Evolutionary conservation across 495 filamentous ascomycete species (phyloP).

Genomic region (Hyphodiscus hymeniophilus): DNA sequence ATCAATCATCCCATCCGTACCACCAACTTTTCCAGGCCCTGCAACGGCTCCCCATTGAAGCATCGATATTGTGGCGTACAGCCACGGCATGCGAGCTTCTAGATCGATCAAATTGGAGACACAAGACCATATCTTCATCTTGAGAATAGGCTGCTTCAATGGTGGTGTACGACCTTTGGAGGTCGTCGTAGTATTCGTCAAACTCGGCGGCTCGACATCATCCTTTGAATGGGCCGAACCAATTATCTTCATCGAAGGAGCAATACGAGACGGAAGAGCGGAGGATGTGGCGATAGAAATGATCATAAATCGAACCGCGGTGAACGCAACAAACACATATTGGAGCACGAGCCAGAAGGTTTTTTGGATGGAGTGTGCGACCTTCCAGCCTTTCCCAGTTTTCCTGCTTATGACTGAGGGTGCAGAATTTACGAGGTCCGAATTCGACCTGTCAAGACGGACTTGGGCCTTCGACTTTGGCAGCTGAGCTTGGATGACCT

Average conservation of each 20-base stretch:
- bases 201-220: constrained; percentile 5
- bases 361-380: constrained; percentile 16
- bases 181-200: constrained; percentile 4
- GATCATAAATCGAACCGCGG: constrained; percentile 55
- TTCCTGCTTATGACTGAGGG: constrained; percentile 28
- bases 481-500: constrained; percentile 25
- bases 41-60: constrained; percentile 60
- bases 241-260: constrained; percentile 11
- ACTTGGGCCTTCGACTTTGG: constrained; percentile 22
- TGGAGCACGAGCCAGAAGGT: constrained; percentile 64
- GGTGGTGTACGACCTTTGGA: constrained; percentile 13
- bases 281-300: constrained; percentile 38
- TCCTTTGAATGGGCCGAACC: constrained; percentile 5
- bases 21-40: constrained; percentile 66
- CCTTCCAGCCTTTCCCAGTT: constrained; percentile 7
- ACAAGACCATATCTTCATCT: constrained; percentile 66
- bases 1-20: constrained; percentile 70
- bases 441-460: constrained; percentile 20
- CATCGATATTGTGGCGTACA: constrained; percentile 61
- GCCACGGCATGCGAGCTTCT: constrained; percentile 77
- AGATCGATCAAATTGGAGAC: constrained; percentile 60
- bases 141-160: constrained; percentile 59
- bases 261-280: constrained; percentile 40
- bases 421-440: constrained; percentile 26
- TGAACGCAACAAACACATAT: constrained; percentile 55